phyloP scores from a whole-genome alignment of 2,329 filamentous ascomycete species.

The Karstenula rhodostoma region DNA sequence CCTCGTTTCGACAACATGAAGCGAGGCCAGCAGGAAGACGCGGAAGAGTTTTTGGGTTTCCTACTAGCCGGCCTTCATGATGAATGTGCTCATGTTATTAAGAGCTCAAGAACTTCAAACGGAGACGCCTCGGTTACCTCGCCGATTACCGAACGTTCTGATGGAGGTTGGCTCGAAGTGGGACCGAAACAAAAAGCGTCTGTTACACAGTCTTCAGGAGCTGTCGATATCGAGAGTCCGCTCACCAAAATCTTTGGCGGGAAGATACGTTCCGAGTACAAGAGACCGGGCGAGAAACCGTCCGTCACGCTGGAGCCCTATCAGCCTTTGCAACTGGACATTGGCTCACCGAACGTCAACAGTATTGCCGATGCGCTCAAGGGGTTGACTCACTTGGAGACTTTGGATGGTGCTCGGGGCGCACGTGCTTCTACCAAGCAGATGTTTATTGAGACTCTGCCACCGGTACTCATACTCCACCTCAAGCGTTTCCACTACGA shows the following conservation, averaged over 20 bases:
- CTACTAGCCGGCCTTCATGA: conserved; percentile 91
- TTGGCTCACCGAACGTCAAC: conserved; percentile 83
- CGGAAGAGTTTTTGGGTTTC: conserved; percentile 95
- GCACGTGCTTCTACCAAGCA: conserved; percentile 88
- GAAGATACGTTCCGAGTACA: conserved; percentile 86
- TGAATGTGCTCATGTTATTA: conserved; percentile 83
- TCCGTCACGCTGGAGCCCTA: conserved; percentile 94
- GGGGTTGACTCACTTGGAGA: conserved; percentile 82
- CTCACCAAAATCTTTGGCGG: conserved; percentile 96
- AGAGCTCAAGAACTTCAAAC: conserved; percentile 53
- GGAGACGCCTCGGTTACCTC: conserved; percentile 46
- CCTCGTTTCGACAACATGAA: conserved; percentile 92
- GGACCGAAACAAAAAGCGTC: conserved; percentile 89
- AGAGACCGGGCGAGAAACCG: conserved; percentile 83
- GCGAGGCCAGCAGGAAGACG: conserved; percentile 97
- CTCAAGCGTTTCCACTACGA: conserved; percentile 98
- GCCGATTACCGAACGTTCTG: conserved; percentile 55
- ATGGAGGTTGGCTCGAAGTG: conserved; percentile 91
- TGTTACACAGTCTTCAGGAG: conserved; percentile 84
- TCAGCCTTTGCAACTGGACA: conserved; percentile 93
- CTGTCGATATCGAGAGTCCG: conserved; percentile 76
- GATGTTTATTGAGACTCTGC: conserved; percentile 89
- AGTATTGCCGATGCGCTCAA: conserved; percentile 93
- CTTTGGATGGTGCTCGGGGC: conserved; percentile 81
- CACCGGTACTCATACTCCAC: conserved; percentile 91